Percentiles rank a stretch among this genome's conserved stretches.
These are phyloP conservation scores for Nyctanthes arbortristis DNA, from an alignment of 257 asterid species.

Conservation along the genomic window DNA sequence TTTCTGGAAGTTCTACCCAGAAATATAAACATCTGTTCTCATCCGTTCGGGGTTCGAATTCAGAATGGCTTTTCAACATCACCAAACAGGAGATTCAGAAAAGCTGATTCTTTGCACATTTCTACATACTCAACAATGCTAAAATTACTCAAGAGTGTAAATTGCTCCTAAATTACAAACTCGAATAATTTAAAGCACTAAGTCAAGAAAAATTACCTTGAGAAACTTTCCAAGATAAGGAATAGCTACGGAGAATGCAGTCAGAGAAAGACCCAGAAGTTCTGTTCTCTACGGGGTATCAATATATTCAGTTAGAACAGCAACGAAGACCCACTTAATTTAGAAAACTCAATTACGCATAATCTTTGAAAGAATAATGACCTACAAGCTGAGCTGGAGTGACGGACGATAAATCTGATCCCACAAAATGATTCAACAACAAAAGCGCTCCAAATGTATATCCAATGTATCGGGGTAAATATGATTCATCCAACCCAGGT, in stretches of 20 bases:
- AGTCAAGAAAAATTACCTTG: slow-evolving; percentile 45
- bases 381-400: slow-evolving; percentile 80
- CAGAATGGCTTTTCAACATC: background rate
- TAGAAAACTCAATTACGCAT: background rate
- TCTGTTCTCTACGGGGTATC: slow-evolving; percentile 65
- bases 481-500: slow-evolving; percentile 91
- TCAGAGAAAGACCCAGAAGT: slow-evolving; percentile 74
- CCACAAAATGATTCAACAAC: slow-evolving; percentile 70
- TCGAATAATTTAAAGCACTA: background rate
- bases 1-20: background rate
- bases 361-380: background rate
- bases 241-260: slow-evolving; percentile 69
- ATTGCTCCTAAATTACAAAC: slow-evolving; percentile 11
- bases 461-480: slow-evolving; percentile 94
- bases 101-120: background rate
- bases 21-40: background rate
- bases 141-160: background rate
- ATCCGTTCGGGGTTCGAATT: background rate
- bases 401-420: slow-evolving; percentile 58
- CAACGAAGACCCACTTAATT: background rate
- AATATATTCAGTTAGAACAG: background rate
- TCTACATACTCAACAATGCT: background rate
- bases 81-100: slow-evolving; percentile 4
- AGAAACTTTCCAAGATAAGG: slow-evolving; percentile 89
- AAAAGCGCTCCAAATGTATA: slow-evolving; percentile 80